Percentiles rank a stretch among this genome's conserved stretches.
These are phyloP conservation scores for Recurvomyces mirabilis DNA, from an alignment of 495 filamentous ascomycete genomes.

Conservation along the genomic window DNA sequence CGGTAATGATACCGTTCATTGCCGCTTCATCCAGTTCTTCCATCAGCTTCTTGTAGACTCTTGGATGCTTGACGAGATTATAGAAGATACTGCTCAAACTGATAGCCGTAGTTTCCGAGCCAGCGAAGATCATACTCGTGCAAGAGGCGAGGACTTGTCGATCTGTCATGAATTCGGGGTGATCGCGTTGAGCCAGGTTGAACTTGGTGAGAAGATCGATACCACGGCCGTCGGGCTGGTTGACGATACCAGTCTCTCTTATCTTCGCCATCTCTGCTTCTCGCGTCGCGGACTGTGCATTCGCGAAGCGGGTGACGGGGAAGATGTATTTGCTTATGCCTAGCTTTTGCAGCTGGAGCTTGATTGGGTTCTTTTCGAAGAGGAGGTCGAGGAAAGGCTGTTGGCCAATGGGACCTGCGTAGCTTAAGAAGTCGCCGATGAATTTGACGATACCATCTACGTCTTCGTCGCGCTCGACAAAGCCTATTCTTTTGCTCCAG, in stretches of 20 bases:
- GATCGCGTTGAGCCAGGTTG: conserved; percentile 35
- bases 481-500: conserved; percentile 32
- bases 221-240: conserved; percentile 31
- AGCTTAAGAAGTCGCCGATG: conserved; percentile 36
- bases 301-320: conserved; percentile 51
- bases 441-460: conserved; percentile 34
- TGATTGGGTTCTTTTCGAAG: conserved; percentile 42
- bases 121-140: conserved; percentile 51
- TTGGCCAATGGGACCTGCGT: conserved; percentile 40
- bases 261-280: conserved; percentile 34
- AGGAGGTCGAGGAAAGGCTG: conserved; percentile 41
- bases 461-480: conserved; percentile 32
- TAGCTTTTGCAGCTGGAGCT: conserved; percentile 27
- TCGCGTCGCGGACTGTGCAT: conserved; percentile 44
- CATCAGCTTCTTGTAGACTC: conserved; percentile 31
- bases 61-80: conserved; percentile 30
- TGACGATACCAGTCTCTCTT: conserved; percentile 26
- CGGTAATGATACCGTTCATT: conserved; percentile 25
- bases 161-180: conserved; percentile 55
- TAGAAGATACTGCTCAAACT: conserved; percentile 32
- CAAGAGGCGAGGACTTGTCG: conserved; percentile 53
- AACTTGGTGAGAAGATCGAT: conserved; percentile 40
- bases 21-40: conserved; percentile 32
- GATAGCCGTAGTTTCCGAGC: conserved; percentile 36
- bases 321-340: conserved; percentile 45